Base-by-base conservation (phyloP, 495 filamentous ascomycete genomes). In the Hypoxylon intermedium region DNA sequence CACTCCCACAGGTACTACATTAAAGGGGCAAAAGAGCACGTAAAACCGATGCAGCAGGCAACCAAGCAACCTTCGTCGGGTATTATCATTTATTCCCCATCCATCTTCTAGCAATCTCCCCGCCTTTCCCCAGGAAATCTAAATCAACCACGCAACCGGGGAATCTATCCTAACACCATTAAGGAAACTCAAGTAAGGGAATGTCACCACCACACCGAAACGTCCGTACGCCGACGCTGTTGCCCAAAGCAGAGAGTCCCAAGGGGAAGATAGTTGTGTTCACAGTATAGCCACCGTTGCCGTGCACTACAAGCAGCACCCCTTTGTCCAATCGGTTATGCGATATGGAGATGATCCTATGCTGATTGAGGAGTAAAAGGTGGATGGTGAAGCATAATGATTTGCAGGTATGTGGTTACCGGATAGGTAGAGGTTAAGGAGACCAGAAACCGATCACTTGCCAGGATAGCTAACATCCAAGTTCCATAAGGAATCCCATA, bases 401-500 rank as follows among this genome's bases (percentile, higher is more conserved):
- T 31, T 41, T 7, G 13, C 46, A 31, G 36, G 19, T 50, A 30
- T 41, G 52, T 21, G 4, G 21, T 5, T 47, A 23, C 9, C 28
- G 18, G 18, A 15, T 28, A 30, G 26, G 33, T 37, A 12, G 7
- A 9, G 9, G 11, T 37, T 7, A 23, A 23, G 18, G 33, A 37
- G 37, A 41, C 16, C 18, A 48, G 13, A 34, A 41, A 21, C 33
- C 19, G 37, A 64, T 36, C 62, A 69, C 19, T 67, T 70, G 34
- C 67, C 70, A 11, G 72, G 75, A 59, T 76, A 77, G 43, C 67
- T 74, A 13, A 78, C 67, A 57, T 83, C 80, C 30, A 82, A 38
- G 33, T 70, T 77, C 80, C 82, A 84, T n/a, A 84, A 72, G 12
- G 75, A 74, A 58, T 82, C 81, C 82, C 81, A 83, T 7, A 83